These are phyloP conservation scores for Candida insectalens DNA, from an alignment of 805 yeast species.

Conservation along the genomic window DNA sequence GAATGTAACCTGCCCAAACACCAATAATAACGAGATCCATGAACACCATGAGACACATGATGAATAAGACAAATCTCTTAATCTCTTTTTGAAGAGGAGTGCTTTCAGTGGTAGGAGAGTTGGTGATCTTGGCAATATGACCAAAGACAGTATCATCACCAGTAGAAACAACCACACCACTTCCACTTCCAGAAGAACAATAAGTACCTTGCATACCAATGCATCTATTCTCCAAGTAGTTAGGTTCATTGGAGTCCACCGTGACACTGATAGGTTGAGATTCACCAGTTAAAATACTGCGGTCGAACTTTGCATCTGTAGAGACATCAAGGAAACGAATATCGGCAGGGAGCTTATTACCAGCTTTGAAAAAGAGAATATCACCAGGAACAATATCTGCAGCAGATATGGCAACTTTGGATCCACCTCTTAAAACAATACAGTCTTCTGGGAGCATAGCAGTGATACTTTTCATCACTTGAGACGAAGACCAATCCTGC, in stretches of 20 bases:
- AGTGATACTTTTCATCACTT: slow-evolving; percentile 38
- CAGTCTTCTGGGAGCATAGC: slow-evolving; percentile 28
- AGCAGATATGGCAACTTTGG: slow-evolving; percentile 21
- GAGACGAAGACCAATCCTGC: slow-evolving; percentile 38
- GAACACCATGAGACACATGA: slow-evolving; percentile 30
- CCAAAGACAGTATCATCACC: slow-evolving; percentile 39
- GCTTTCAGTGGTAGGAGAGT: slow-evolving; percentile 48
- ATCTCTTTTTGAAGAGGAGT: slow-evolving; percentile 75
- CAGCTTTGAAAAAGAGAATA: slow-evolving; percentile 26
- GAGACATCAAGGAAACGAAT: slow-evolving; percentile 29
- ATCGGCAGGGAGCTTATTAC: slow-evolving; percentile 39
- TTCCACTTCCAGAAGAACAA: slow-evolving; percentile 36
- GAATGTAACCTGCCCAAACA: slow-evolving; percentile 36
- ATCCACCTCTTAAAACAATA: slow-evolving; percentile 26
- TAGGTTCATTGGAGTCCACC: slow-evolving; percentile 24
- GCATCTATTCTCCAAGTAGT: slow-evolving; percentile 32
- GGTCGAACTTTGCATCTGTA: slow-evolving; percentile 32
- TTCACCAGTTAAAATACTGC: slow-evolving; percentile 41
- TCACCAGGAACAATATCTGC: slow-evolving; percentile 33
- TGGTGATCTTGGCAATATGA: slow-evolving; percentile 27
- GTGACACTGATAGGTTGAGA: slow-evolving; percentile 31
- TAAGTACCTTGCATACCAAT: slow-evolving; percentile 42
- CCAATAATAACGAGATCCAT: slow-evolving; percentile 25
- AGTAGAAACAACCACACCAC: slow-evolving; percentile 33
- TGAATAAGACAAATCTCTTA: slow-evolving; percentile 63